Evolutionary conservation across 225 moss, liverwort and hornwort species (phyloP).

Genomic region (Rhytidiadelphus loreus): DNA sequence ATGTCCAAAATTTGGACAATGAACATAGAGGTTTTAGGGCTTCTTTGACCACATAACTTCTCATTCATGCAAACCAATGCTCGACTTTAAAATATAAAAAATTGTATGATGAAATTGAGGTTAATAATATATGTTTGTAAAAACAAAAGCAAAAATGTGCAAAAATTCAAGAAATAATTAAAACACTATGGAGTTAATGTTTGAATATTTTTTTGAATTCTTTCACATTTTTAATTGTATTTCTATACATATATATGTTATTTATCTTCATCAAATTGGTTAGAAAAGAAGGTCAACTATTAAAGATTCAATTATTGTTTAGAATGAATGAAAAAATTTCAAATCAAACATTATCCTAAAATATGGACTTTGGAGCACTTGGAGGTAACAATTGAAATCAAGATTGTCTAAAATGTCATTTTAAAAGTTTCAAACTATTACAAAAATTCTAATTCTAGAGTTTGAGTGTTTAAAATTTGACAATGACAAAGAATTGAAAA

Average conservation of each 20-base stretch:
- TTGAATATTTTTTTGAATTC: background rate
- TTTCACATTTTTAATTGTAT: background rate
- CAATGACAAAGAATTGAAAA: too few relatives aligned
- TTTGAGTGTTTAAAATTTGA: too few relatives aligned
- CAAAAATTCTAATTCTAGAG: too few relatives aligned
- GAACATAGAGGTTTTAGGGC: accelerated
- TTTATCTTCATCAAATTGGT: background rate
- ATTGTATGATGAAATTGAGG: background rate
- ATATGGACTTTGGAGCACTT: background rate
- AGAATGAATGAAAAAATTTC: too few relatives aligned
- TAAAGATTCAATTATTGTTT: too few relatives aligned
- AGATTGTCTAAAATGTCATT: too few relatives aligned
- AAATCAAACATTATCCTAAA: too few relatives aligned
- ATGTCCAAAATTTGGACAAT: background rate
- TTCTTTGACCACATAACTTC: background rate
- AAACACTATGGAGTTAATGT: accelerated
- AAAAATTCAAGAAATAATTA: background rate
- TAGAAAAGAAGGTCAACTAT: background rate
- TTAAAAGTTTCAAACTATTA: too few relatives aligned
- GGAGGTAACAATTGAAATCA: too few relatives aligned
- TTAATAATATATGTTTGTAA: background rate
- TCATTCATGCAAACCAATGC: background rate
- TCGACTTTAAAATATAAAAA: too few relatives aligned
- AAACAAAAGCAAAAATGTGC: accelerated
- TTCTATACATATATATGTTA: accelerated